Evolutionary conservation across 495 filamentous ascomycete species (phyloP), one percentile per base, ranked within the genome.

Genomic region (Hypoxylon crocopeplum): DNA sequence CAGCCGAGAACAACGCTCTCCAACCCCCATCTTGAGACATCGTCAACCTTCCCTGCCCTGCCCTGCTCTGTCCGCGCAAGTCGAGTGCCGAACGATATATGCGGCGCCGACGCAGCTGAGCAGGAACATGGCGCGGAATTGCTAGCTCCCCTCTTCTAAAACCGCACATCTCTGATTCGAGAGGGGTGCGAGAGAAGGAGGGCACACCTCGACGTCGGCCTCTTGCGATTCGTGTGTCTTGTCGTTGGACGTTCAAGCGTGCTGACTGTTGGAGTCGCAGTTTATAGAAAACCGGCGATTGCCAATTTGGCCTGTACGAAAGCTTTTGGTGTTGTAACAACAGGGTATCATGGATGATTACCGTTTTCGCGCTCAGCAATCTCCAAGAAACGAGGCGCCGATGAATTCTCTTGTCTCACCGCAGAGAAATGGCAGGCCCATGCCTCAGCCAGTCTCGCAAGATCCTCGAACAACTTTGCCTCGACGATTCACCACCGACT

Each of bases 401-500:
- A 89, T 89, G 68, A 83, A 83, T 48, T 84, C 85, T 44, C 86
- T 91, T 74, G 86, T 82, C 48, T 82, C 88, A 57, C 84, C 90
- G 40, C 84, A 85, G 48, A 85, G 87, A 64, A 84, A 84, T 67
- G 84, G 84, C 70, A 79, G 79, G 64, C 75, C 78, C 54, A 83
- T 84, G 59, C 76, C 83, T 42, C 78, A 77, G 19, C 80, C 81
- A 62, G 76, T 76, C 40, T 80, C 79, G 29, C 82, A 80, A 60
- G 88, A 91, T 60, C 80, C 82, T 46, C 83, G 92, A 72, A 81
- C 82, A 34, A 87, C 85, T 59, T 78, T 96, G 60, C 90, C 92
- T 73, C 88, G 94, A 72, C 88, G 94, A 56, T 97, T 97, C 78
- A 98, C 94, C 50, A 94, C 92, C 21, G 91, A 94, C 66, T 88